Evolutionary conservation across 2,329 filamentous ascomycete genomes (phyloP).

Genomic region (Cordyceps cicadae): DNA sequence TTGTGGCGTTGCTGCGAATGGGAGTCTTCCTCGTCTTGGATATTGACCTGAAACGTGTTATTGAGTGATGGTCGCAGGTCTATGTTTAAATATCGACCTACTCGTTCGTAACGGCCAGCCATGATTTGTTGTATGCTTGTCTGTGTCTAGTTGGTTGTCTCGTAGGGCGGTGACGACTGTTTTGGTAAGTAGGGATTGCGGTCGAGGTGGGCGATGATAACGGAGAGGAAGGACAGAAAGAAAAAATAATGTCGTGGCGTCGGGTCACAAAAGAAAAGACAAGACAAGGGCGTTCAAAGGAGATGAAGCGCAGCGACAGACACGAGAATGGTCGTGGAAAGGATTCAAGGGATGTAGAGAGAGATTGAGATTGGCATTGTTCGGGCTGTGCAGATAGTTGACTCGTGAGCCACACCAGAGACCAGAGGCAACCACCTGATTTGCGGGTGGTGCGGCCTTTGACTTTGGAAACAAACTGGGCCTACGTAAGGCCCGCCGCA

Average conservation of each 20-base stretch:
- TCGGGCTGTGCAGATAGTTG: constrained; percentile 5
- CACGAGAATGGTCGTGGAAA: constrained; percentile 13
- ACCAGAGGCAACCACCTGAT: constrained; percentile 6
- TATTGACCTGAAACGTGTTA: constrained; percentile 41
- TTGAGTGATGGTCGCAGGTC: neutral
- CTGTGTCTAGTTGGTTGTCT: neutral
- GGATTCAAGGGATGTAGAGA: constrained; percentile 4
- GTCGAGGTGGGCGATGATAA: neutral
- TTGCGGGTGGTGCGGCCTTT: constrained; percentile 1
- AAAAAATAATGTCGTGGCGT: neutral
- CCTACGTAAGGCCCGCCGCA: constrained; percentile 1
- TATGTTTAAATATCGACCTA: constrained; percentile 25
- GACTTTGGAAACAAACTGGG: neutral
- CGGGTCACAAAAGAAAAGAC: neutral
- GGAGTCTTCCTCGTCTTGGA: constrained; percentile 47
- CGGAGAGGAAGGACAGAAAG: neutral
- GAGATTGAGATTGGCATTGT: neutral
- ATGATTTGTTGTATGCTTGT: constrained; percentile 28
- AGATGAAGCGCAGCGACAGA: constrained; percentile 5
- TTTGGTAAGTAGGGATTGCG: neutral
- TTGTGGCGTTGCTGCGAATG: constrained; percentile 12
- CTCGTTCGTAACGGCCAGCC: constrained; percentile 51
- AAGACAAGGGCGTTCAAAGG: constrained; percentile 14
- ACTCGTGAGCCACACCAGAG: constrained; percentile 7
- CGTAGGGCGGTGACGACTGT: neutral